These are phyloP conservation scores for Chondrostereum purpureum DNA, from an alignment of 1,284 basidiomycete species.

Conservation along the genomic window DNA sequence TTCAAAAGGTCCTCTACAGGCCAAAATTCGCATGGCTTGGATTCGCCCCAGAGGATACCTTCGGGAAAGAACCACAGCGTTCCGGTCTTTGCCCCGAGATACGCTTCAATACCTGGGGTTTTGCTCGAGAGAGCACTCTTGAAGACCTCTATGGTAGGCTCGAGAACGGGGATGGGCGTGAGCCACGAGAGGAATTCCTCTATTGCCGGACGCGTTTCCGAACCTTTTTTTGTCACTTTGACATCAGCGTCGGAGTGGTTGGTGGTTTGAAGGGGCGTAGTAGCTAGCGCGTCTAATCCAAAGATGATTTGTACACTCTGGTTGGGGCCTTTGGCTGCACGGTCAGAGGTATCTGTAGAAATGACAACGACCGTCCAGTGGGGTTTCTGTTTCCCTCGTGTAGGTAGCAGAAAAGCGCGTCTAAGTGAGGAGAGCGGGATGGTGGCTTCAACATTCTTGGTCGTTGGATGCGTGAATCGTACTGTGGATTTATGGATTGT, in stretches of 20 bases:
- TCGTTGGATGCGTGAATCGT: slow-evolving; percentile 40
- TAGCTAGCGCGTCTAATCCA: slow-evolving; percentile 50
- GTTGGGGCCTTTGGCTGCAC: slow-evolving; percentile 21
- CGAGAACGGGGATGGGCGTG: slow-evolving; percentile 32
- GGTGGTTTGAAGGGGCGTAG: slow-evolving; percentile 34
- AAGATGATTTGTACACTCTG: slow-evolving; percentile 50
- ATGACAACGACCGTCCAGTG: slow-evolving; percentile 64
- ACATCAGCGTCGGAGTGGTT: slow-evolving; percentile 23
- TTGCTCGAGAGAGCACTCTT: slow-evolving; percentile 33
- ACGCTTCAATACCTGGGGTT: slow-evolving; percentile 58
- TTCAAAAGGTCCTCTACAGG: slow-evolving; percentile 48
- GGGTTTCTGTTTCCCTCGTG: slow-evolving; percentile 55
- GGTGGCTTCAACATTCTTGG: slow-evolving; percentile 37
- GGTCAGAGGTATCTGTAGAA: slow-evolving; percentile 40
- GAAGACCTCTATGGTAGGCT: slow-evolving; percentile 47
- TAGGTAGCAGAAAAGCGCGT: slow-evolving; percentile 60
- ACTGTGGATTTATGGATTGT: slow-evolving; percentile 43
- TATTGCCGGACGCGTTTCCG: slow-evolving; percentile 40
- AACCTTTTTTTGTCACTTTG: slow-evolving; percentile 39
- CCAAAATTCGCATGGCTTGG: slow-evolving; percentile 72
- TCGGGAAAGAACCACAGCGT: slow-evolving; percentile 63
- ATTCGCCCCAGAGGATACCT: slow-evolving; percentile 68
- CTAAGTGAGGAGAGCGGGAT: slow-evolving; percentile 40
- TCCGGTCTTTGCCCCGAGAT: slow-evolving; percentile 61
- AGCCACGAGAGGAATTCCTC: slow-evolving; percentile 48